Evolutionary conservation across 495 filamentous ascomycete genomes (phyloP).

Genomic region (Xylaria sp.): DNA sequence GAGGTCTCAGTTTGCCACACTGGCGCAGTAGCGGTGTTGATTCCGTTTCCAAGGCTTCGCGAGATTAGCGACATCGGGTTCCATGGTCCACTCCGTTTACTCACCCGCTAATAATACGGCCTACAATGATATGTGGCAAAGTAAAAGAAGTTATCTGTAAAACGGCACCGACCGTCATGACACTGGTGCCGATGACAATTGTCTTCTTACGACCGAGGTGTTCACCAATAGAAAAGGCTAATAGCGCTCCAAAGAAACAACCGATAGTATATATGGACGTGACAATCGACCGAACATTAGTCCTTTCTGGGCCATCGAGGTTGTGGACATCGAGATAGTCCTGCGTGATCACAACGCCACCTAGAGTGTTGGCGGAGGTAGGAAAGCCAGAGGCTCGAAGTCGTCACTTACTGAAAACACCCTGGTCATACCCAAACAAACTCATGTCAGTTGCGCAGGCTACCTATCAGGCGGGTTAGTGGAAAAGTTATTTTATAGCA

Average conservation of each 20-base stretch:
- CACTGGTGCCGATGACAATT: constrained; percentile 60
- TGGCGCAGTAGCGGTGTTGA: constrained; percentile 69
- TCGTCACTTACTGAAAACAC: constrained; percentile 35
- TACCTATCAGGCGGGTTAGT: constrained; percentile 39
- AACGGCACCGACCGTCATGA: constrained; percentile 68
- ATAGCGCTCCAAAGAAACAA: constrained; percentile 68
- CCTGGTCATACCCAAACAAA: constrained; percentile 67
- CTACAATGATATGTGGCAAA: constrained; percentile 68
- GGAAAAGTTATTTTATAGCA: constrained; percentile 16
- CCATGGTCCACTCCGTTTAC: not conserved
- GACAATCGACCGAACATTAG: constrained; percentile 60
- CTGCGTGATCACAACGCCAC: constrained; percentile 62
- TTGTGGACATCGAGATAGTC: constrained; percentile 62
- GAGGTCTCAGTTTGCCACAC: constrained; percentile 72
- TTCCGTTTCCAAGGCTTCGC: constrained; percentile 66
- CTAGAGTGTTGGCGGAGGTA: constrained; percentile 30
- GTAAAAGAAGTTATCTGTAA: constrained; percentile 68
- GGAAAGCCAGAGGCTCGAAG: not conserved
- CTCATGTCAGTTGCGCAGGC: constrained; percentile 66
- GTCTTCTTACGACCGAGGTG: constrained; percentile 63
- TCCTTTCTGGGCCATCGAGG: constrained; percentile 56
- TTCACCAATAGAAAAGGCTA: constrained; percentile 66
- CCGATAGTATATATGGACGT: constrained; percentile 72
- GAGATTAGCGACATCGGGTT: constrained; percentile 2
- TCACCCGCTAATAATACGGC: constrained; percentile 61